Percentiles rank a stretch among this genome's conserved stretches.
These are phyloP conservation scores for Scenedesmus sp. DNA, from an alignment of 163 green algal species.

Conservation along the genomic window DNA sequence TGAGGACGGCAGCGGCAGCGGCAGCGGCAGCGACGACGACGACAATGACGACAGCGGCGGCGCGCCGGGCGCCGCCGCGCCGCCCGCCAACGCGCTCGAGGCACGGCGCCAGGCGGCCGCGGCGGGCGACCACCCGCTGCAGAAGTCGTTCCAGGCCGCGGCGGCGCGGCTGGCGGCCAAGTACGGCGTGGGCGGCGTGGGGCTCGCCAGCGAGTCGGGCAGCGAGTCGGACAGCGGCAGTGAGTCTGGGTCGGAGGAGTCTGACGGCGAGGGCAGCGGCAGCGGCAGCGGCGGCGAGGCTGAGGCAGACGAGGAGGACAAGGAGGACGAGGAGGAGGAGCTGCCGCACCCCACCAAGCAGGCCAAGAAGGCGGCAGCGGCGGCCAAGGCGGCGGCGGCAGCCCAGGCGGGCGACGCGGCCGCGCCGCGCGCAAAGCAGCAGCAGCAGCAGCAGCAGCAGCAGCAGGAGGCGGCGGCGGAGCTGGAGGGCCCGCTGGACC, in stretches of 20 bases:
- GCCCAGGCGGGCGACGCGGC: not conserved
- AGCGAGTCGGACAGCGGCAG: conserved; percentile 16
- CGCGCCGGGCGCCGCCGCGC: conserved; percentile 1
- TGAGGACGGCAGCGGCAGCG: conserved; percentile 48
- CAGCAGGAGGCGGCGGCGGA: conserved; percentile 1
- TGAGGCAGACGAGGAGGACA: conserved; percentile 26
- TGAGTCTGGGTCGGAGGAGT: conserved; percentile 29
- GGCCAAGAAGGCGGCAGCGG: conserved; percentile 12
- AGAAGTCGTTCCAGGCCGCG: conserved; percentile 53
- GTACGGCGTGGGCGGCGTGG: conserved; percentile 56
- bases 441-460: conserved; percentile 23
- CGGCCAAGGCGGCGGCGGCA: not conserved
- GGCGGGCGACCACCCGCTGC: conserved; percentile 79
- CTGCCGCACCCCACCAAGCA: not conserved
- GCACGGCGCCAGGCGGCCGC: conserved; percentile 62
- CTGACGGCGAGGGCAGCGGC: not conserved
- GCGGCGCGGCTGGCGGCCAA: conserved; percentile 66
- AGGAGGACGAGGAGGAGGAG: conserved; percentile 28
- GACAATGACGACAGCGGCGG: conserved; percentile 33
- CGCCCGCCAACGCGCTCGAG: conserved; percentile 54
- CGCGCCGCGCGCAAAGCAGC: not conserved
- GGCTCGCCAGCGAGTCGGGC: too few relatives aligned
- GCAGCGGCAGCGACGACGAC: conserved; percentile 17
- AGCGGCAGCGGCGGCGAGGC: conserved; percentile 25
- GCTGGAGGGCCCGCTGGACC: conserved; percentile 57